Evolutionary conservation across 176 grass and related monocot species (phyloP).

Genomic region (Aegilops sharonensis): DNA sequence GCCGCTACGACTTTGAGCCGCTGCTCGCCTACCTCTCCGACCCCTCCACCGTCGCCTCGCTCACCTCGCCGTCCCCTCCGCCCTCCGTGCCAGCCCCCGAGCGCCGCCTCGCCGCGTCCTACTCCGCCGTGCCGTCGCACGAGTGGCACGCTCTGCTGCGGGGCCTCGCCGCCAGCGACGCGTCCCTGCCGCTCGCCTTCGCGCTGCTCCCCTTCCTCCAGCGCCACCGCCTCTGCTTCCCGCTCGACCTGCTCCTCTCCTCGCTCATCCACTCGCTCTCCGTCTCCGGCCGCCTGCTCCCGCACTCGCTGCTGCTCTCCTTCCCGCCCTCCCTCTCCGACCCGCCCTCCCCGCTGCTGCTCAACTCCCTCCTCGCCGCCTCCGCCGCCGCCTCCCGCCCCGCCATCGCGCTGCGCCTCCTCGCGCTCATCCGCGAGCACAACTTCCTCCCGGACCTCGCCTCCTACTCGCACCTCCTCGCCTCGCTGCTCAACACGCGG

Average conservation of each 20-base stretch:
- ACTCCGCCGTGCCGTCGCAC: constrained; percentile 61
- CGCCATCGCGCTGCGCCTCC: constrained; percentile 62
- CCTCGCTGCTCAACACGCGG: constrained; percentile 79
- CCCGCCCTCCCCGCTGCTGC: constrained; percentile 75
- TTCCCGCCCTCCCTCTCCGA: constrained; percentile 58
- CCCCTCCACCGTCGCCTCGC: constrained; percentile 5
- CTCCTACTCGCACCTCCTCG: constrained; percentile 77
- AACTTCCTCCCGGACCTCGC: constrained; percentile 79
- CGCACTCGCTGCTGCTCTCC: constrained; percentile 63
- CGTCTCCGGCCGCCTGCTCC: constrained; percentile 54
- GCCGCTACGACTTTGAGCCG: constrained; percentile 72
- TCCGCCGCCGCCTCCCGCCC: constrained; percentile 73
- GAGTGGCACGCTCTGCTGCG: constrained; percentile 73
- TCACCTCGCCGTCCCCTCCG: constrained; percentile 23
- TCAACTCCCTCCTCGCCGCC: constrained; percentile 83
- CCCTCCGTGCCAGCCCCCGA: constrained; percentile 37
- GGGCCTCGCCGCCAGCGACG: constrained; percentile 52
- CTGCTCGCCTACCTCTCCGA: constrained; percentile 68
- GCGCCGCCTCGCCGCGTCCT: constrained; percentile 48
- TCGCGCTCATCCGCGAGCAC: constrained; percentile 63
- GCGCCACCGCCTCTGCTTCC: constrained; percentile 91
- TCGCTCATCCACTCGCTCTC: constrained; percentile 75
- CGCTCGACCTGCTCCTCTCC: constrained; percentile 83
- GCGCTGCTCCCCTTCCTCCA: constrained; percentile 77
- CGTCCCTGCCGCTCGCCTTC: constrained; percentile 66